Evolutionary conservation across 495 filamentous ascomycete genomes (phyloP), one percentile per base, ranked within the genome.

Genomic region (Delitschia confertaspora): DNA sequence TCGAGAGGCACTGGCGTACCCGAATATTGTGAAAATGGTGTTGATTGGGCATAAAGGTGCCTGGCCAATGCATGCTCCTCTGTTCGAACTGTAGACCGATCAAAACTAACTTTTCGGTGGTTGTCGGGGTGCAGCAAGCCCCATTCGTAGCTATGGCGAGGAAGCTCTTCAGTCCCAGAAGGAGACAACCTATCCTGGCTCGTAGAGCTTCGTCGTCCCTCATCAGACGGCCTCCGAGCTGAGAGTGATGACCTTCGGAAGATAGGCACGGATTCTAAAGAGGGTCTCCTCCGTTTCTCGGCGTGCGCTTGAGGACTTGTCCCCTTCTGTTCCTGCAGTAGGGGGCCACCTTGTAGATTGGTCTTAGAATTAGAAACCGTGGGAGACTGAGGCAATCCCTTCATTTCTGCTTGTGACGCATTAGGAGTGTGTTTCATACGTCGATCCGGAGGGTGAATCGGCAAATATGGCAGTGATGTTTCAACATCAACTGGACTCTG

Each of bases 11-110:
- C 31, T 58, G 69, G 42, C 71, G 72, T 57, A 27, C 78, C 71
- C 0, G 76, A 80, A 7, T 65, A 63, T 48, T 74, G 70, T 2
- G 76, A 80, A 47, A 78, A 76, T 17, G 75, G 36, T 65, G 76
- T 6, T 69, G 78, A 56, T 69, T 69, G 51, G 67, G 69, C 20
- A 69, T 69, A 19, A 66, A 72, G 14, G 69, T 65, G 25, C 65
- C 64, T 47, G 65, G 73, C 29, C 72, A 54, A 72, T 69, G 56
- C 76, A 70, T 27, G 71, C 67, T 71, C 37, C 64, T 74, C 64
- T 58, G 55, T 64, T 49, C 45, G 42, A 4, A 35, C 23, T 6
- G 50, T 60, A 11, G 39, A 49, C 33, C 38, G 26, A 36, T 57
- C 50, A 26, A 52, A 51, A 29, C 51, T 55, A 10, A 58, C 25